Evolutionary conservation across 352 stramenopile genomes (phyloP), one percentile per base, ranked within the genome.

Genomic region (Phytophthora ramorum): DNA sequence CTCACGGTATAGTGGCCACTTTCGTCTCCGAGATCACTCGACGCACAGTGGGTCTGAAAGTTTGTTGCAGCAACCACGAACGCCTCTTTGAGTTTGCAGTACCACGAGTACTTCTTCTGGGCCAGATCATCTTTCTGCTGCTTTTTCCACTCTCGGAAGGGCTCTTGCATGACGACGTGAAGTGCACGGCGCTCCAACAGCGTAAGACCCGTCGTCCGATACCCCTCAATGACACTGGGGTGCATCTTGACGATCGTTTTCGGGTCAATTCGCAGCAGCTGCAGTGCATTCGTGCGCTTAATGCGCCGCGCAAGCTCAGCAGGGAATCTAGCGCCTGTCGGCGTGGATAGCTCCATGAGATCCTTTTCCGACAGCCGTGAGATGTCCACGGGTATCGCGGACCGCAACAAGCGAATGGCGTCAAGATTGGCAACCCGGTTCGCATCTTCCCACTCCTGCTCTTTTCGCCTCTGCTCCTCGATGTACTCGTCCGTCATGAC

Each of bases 401-500:
- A 81, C 8, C 92, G 79, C 5, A 97, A 32, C 12, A 82, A 69
- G 8, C 66, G 75, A 10, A 96, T 56, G 7, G 87, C 83, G 5
- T 76, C 49, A 3, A 69, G 41, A 54, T 97, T 97, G 3, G 54
- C 66, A 10, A 46, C 45, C 6, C 43, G 32, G 43, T 97, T 83
- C 7, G 66, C 59, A 12, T 79, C 75, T 65, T 97, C 89, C 85
- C 91, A 98, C 62, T 85, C 76, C 20, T 66, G 66, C 24, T 97
- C 90, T 17, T 79, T 66, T 20, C 66, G 55, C 1, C 76, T 61
- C 66, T 97, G 75, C 63, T 97, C 83, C 56, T 87, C 87, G 37
- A 92, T 79, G 63, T 97, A 97, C 68, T 98, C 92, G 58, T 98
- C 92, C 7, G 86, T 90, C 67, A 96, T 81, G 17, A 96, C 71